phyloP scores from a whole-genome alignment of 2,329 filamentous ascomycete species.

The Fusarium xyrophilum region DNA sequence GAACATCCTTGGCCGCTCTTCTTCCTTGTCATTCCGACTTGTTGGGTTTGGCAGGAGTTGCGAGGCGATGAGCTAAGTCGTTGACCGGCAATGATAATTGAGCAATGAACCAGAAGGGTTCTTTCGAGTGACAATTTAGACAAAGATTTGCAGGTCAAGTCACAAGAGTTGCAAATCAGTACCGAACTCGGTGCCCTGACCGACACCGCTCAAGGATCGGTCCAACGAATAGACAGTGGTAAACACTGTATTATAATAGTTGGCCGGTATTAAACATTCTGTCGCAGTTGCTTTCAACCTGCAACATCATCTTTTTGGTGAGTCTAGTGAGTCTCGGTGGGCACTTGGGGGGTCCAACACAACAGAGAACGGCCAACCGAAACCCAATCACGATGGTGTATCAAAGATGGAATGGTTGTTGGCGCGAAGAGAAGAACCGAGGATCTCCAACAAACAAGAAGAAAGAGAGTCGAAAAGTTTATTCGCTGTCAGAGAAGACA shows the following conservation, averaged over 20 bases:
- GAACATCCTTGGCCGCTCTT: conserved; percentile 8
- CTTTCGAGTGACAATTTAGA: conserved; percentile 16
- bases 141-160: conserved; percentile 28
- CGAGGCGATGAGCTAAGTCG: conserved; percentile 8
- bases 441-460: conserved; percentile 13
- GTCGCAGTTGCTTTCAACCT: conserved; percentile 20
- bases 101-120: conserved; percentile 15
- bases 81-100: conserved; percentile 13
- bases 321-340: not conserved
- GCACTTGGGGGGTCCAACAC: conserved; percentile 12
- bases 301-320: conserved; percentile 26
- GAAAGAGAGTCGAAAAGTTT: not conserved
- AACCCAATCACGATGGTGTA: conserved; percentile 14
- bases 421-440: conserved; percentile 1
- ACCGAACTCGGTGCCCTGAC: conserved; percentile 25
- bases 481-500: conserved; percentile 13
- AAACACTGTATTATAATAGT: conserved; percentile 23
- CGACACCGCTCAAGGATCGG: conserved; percentile 27
- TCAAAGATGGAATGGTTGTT: conserved; percentile 8
- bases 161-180: conserved; percentile 25
- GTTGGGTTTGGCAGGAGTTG: conserved; percentile 17
- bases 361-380: conserved; percentile 9
- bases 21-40: not conserved
- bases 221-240: conserved; percentile 10
- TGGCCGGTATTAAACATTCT: conserved; percentile 8